Percentiles rank a stretch among this genome's conserved stretches.
Evolutionary conservation across 2,329 filamentous ascomycete species (phyloP).

Genomic region (Aschersonia sp.): DNA sequence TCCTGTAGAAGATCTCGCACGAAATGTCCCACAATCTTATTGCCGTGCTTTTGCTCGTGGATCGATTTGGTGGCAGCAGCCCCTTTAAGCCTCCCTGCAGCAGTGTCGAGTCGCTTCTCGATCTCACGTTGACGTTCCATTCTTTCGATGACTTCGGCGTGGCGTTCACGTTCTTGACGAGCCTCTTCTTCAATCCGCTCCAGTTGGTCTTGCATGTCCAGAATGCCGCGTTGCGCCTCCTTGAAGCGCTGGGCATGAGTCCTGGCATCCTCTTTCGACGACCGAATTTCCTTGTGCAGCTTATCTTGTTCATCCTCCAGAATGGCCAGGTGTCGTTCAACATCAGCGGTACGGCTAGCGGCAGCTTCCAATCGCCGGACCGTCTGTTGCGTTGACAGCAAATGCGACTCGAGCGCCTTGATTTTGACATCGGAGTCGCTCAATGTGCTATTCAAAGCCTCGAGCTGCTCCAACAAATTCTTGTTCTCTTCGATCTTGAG

Average conservation of each 20-base stretch:
- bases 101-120: conserved; percentile 67
- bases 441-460: conserved; percentile 66
- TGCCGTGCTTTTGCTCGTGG: conserved; percentile 40
- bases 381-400: conserved; percentile 65
- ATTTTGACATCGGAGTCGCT: conserved; percentile 69
- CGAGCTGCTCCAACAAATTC: conserved; percentile 66
- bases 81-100: conserved; percentile 67
- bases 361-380: conserved; percentile 61
- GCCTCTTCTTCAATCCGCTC: conserved; percentile 80
- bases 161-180: conserved; percentile 63
- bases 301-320: conserved; percentile 71
- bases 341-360: conserved; percentile 56
- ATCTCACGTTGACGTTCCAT: conserved; percentile 75
- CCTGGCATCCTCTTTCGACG: conserved; percentile 59
- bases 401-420: conserved; percentile 57
- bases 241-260: conserved; percentile 73
- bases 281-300: conserved; percentile 51
- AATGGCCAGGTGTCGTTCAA: conserved; percentile 66
- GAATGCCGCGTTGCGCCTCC: conserved; percentile 66
- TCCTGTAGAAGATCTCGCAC: conserved; percentile 91
- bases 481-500: conserved; percentile 73
- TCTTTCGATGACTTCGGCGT: conserved; percentile 64
- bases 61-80: conserved; percentile 58
- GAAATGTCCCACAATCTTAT: conserved; percentile 79
- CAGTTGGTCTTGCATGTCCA: conserved; percentile 71